Conservation (phyloP, 2,329 filamentous ascomycete genomes). For the Neonectria hederae region DNA sequence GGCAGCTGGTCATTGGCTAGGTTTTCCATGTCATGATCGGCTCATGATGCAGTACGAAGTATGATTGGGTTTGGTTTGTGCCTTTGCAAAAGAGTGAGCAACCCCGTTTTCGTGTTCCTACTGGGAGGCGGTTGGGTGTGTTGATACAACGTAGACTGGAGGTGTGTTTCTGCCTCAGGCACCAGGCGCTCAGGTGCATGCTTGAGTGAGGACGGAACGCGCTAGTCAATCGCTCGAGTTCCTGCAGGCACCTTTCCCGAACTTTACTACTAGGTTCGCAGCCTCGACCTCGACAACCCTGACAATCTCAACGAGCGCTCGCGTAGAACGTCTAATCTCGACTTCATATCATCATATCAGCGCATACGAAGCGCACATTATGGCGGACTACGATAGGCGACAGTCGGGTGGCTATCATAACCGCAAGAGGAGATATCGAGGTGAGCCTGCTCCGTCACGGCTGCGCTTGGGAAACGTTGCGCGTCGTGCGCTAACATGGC, state of each 20-base stretch:
- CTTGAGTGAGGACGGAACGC: slow-evolving; percentile 7
- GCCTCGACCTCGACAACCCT: slow-evolving; percentile 1
- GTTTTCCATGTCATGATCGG: background rate
- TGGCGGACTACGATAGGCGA: slow-evolving; percentile 69
- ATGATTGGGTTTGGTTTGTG: background rate
- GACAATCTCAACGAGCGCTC: slow-evolving; percentile 4
- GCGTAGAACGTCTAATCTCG: slow-evolving; percentile 26
- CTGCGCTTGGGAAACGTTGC: slow-evolving; percentile 12
- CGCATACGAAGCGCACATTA: slow-evolving; percentile 36
- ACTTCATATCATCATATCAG: slow-evolving; percentile 4
- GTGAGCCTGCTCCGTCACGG: slow-evolving; percentile 52
- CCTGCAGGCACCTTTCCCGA: slow-evolving; percentile 35
- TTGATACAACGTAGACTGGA: background rate
- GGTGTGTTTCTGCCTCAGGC: slow-evolving; percentile 33
- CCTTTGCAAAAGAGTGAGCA: background rate
- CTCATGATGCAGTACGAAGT: background rate
- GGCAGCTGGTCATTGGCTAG: background rate
- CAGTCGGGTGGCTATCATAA: slow-evolving; percentile 64
- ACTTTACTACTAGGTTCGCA: slow-evolving; percentile 33
- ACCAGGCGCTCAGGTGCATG: slow-evolving; percentile 8
- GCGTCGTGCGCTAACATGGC: slow-evolving; percentile 31
- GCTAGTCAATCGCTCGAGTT: slow-evolving; percentile 20
- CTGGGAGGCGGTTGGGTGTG: too few species aligned
- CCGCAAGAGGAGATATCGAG: slow-evolving; percentile 83
- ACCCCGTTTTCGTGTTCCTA: background rate